phyloP scores from a whole-genome alignment of 2,329 filamentous ascomycete genomes.

The Aspergillus tanneri region DNA sequence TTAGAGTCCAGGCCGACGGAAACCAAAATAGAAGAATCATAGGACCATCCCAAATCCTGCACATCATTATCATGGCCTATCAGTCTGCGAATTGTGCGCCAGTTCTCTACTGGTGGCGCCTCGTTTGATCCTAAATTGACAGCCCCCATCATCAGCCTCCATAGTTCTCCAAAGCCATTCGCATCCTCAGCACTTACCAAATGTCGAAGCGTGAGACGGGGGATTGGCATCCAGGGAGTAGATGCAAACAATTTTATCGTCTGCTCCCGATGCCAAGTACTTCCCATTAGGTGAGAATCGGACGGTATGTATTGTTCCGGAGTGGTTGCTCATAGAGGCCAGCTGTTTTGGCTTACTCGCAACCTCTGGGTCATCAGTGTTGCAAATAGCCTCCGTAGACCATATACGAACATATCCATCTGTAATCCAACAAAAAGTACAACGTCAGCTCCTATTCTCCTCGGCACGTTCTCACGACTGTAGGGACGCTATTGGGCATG shows the following conservation, averaged over 20 bases:
- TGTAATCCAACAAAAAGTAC: constrained; percentile 29
- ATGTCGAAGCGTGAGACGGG: constrained; percentile 72
- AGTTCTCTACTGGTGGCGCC: constrained; percentile 90
- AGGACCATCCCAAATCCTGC: constrained; percentile 95
- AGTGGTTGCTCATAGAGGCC: constrained; percentile 97
- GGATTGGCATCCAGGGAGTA: constrained; percentile 85
- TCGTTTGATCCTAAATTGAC: constrained; percentile 69
- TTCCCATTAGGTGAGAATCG: constrained; percentile 94
- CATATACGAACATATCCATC: constrained; percentile 97
- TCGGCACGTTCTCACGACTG: background rate
- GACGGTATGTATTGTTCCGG: constrained; percentile 94
- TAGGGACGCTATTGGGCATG: background rate
- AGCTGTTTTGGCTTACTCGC: constrained; percentile 81
- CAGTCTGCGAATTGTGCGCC: constrained; percentile 89
- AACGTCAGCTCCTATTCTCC: constrained; percentile 11
- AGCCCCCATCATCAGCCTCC: constrained; percentile 6
- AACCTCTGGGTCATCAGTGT: constrained; percentile 69
- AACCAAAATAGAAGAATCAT: constrained; percentile 90
- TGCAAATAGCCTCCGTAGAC: constrained; percentile 92
- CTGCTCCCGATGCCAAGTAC: constrained; percentile 93
- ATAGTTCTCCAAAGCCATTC: background rate
- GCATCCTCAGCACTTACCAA: constrained; percentile 58
- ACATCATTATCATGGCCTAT: constrained; percentile 99
- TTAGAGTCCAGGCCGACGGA: constrained; percentile 97
- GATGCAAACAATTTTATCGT: constrained; percentile 98